Conservation (phyloP, 129 eudicot species). For the Saposhnikovia divaricata region DNA sequence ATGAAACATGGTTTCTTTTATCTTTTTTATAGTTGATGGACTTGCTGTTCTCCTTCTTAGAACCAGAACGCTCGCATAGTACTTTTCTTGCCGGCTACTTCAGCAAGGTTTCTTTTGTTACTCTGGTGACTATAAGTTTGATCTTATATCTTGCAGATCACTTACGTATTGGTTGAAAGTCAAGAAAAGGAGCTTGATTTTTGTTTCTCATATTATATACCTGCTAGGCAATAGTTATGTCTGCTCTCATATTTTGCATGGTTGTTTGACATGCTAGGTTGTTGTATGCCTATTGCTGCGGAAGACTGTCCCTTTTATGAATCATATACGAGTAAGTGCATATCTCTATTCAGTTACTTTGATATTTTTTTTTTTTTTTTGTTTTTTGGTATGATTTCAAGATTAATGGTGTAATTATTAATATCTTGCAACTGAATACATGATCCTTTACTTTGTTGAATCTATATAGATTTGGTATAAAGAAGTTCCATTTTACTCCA, state of each 20-base stretch:
- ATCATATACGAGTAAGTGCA: constrained; percentile 68
- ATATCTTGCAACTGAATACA: background rate
- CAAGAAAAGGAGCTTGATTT: background rate
- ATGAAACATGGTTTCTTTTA: constrained; percentile 6
- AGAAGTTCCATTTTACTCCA: background rate
- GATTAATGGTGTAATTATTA: background rate
- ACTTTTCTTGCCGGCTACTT: constrained; percentile 81
- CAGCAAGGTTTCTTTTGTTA: constrained; percentile 55
- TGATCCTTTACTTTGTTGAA: background rate
- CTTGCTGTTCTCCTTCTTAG: constrained; percentile 81
- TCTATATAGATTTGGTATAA: background rate
- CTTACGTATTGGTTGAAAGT: background rate
- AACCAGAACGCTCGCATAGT: constrained; percentile 71
- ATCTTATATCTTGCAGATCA: background rate
- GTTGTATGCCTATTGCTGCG: constrained; percentile 79
- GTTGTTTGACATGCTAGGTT: constrained; percentile 43
- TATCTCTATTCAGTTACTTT: background rate
- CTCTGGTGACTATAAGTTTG: background rate
- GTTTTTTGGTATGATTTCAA: background rate
- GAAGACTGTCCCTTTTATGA: constrained; percentile 79
- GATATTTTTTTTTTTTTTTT: background rate
- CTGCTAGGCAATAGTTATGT: background rate
- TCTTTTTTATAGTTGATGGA: constrained; percentile 61
- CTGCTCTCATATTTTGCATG: constrained; percentile 12
- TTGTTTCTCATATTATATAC: background rate